Percentiles rank a stretch among this genome's conserved stretches.
Conservation (phyloP, 441 rosid genomes). For the Erysimum cheiri region DNA sequence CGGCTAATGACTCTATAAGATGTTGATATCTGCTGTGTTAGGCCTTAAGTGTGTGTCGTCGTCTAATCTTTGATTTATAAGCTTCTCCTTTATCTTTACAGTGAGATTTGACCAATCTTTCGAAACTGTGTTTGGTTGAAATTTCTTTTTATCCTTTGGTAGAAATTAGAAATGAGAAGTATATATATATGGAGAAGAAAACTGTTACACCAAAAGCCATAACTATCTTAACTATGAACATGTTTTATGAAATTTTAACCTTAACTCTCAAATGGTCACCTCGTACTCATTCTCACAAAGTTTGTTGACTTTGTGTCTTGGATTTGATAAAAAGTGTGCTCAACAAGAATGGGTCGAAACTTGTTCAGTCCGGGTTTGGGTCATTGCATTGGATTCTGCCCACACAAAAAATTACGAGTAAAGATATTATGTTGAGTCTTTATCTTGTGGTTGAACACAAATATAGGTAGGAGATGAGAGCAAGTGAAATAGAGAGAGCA, state of each 20-base stretch:
- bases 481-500: too few relatives aligned
- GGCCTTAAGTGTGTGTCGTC: background rate
- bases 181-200: background rate
- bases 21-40: background rate
- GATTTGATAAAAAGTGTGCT: background rate
- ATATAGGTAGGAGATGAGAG: too few relatives aligned
- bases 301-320: background rate
- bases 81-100: background rate
- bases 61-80: background rate
- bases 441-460: too few relatives aligned
- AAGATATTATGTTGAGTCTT: too few relatives aligned
- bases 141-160: too few relatives aligned
- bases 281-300: background rate
- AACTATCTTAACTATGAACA: background rate
- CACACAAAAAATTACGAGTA: too few relatives aligned
- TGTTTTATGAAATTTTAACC: background rate
- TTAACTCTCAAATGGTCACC: background rate
- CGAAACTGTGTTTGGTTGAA: background rate
- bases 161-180: background rate
- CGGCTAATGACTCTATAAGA: background rate
- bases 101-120: background rate
- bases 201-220: background rate
- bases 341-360: background rate
- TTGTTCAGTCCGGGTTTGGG: background rate
- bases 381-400: constrained; percentile 22